phyloP scores from a whole-genome alignment of 2,329 filamentous ascomycete species.

The Colletotrichum theobromicola region DNA sequence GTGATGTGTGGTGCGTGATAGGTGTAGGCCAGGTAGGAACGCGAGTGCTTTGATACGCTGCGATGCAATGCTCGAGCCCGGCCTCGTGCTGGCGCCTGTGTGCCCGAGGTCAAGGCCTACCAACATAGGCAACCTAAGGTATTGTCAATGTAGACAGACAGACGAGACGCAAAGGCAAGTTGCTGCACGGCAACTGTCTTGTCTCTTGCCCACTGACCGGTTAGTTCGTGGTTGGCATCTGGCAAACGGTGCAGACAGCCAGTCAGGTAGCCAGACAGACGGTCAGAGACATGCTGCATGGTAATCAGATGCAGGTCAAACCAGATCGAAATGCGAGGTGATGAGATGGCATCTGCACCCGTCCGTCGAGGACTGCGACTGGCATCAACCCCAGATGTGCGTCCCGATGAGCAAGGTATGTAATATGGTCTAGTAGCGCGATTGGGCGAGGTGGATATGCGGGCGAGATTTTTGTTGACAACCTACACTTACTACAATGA shows the following conservation, averaged over 20 bases:
- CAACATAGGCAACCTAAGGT: neutral
- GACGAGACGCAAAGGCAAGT: neutral
- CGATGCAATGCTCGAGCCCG: neutral
- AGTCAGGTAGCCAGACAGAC: neutral
- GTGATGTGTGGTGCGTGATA: neutral
- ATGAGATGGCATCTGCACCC: constrained; percentile 21
- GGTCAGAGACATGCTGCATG: neutral
- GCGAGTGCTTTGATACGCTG: neutral
- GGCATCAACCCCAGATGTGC: constrained; percentile 10
- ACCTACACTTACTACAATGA: neutral
- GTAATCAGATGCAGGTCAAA: neutral
- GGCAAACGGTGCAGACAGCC: neutral
- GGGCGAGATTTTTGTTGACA: neutral
- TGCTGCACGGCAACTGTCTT: neutral
- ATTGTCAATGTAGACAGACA: neutral
- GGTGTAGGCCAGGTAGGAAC: neutral
- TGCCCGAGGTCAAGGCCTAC: neutral
- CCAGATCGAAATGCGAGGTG: constrained; percentile 5
- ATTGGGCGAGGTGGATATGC: neutral
- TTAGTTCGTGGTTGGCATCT: neutral
- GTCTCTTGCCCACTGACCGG: neutral
- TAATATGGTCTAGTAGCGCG: neutral
- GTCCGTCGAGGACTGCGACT: neutral
- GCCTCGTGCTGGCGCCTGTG: neutral
- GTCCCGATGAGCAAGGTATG: neutral